A percentile compares a stretch with the other conserved stretches of the same genome.
Conservation (phyloP, 2,329 filamentous ascomycete species). For the Xylariales sp. region DNA sequence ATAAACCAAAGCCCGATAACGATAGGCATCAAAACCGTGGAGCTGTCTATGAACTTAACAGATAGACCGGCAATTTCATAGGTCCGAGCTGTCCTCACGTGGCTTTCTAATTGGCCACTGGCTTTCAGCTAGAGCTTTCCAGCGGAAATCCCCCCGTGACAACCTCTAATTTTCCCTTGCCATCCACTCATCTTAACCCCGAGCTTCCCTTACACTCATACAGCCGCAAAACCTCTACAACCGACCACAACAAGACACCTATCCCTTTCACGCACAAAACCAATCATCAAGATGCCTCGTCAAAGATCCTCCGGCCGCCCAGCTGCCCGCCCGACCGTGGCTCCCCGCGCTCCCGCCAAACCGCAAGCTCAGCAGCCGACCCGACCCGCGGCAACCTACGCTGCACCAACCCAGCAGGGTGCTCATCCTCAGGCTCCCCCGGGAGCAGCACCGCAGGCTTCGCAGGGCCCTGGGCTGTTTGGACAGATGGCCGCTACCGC, state of each 20-base stretch:
- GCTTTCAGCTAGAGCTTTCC: slow-evolving; percentile 7
- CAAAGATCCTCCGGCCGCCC: slow-evolving; percentile 62
- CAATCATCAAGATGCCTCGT: slow-evolving; percentile 62
- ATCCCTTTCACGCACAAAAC: too few species aligned
- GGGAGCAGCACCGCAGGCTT: slow-evolving; percentile 45
- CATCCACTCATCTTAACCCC: not conserved
- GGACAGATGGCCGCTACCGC: slow-evolving; percentile 97
- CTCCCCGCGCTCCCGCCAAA: slow-evolving; percentile 47
- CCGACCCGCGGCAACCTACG: slow-evolving; percentile 67
- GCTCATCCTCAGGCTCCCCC: slow-evolving; percentile 43
- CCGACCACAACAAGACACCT: too few species aligned
- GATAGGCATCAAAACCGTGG: slow-evolving; percentile 6
- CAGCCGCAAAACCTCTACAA: not conserved
- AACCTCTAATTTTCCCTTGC: too few species aligned
- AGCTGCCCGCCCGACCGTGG: slow-evolving; percentile 59
- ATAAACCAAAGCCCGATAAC: slow-evolving; percentile 6
- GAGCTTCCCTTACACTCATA: not conserved
- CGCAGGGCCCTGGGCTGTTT: slow-evolving; percentile 77
- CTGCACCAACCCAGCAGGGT: slow-evolving; percentile 38
- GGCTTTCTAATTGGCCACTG: slow-evolving; percentile 8
- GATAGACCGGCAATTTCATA: too few species aligned
- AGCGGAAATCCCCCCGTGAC: too few species aligned
- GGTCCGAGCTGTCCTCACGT: slow-evolving; percentile 5
- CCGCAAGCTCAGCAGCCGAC: slow-evolving; percentile 55
- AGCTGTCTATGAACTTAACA: too few species aligned